Percentiles rank a stretch among this genome's conserved stretches.
Evolutionary conservation across 1,284 basidiomycete genomes (phyloP).

Genomic region (Rugosomyces carneus): DNA sequence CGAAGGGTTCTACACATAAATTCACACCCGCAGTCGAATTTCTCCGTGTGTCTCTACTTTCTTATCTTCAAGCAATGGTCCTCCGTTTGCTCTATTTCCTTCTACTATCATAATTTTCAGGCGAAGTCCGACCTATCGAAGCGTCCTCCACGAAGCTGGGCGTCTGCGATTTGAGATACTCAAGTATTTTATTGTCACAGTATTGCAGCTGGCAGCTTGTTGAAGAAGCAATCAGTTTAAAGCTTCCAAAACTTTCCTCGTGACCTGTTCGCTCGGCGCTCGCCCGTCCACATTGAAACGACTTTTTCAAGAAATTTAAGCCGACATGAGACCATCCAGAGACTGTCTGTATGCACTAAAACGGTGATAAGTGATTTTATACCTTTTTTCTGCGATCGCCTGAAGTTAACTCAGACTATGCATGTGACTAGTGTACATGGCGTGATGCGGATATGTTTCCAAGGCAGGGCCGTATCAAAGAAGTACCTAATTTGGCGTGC

Average conservation of each 20-base stretch:
- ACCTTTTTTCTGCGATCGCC: not conserved
- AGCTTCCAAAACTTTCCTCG: not conserved
- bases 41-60: not conserved
- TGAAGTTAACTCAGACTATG: not conserved
- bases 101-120: too few relatives aligned
- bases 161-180: not conserved
- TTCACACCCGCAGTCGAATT: conserved; percentile 2
- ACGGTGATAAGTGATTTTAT: conserved; percentile 1
- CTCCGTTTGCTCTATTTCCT: too few relatives aligned
- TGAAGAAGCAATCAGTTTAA: not conserved
- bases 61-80: too few relatives aligned
- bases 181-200: not conserved
- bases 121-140: too few relatives aligned
- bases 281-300: not conserved
- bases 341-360: not conserved
- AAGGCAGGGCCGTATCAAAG: not conserved
- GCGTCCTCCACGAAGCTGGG: not conserved
- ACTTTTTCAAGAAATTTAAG: not conserved
- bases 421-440: conserved; percentile 1
- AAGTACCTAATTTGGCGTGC: not conserved
- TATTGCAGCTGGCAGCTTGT: not conserved
- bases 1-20: not conserved
- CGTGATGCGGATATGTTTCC: not conserved
- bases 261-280: not conserved
- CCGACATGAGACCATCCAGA: not conserved